Percentiles rank a stretch among this genome's conserved stretches.
Conservation (phyloP, 768 basidiomycete genomes). For the Glaciozyma antarctica region DNA sequence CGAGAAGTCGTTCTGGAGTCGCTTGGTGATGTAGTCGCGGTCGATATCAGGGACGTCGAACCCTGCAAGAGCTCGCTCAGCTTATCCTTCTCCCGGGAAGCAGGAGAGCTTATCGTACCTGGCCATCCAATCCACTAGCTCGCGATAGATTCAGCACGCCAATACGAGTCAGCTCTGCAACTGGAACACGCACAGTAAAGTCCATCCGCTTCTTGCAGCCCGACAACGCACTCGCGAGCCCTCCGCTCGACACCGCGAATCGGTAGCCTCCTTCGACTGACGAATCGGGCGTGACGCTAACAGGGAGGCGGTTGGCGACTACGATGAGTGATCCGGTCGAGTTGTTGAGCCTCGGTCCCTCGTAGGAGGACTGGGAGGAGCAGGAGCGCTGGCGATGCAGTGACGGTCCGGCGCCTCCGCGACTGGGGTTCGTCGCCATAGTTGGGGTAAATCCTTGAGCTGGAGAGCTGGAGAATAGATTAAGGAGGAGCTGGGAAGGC, state of each 20-base stretch:
- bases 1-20: conserved; percentile 86
- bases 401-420: background rate
- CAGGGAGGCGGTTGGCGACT: conserved; percentile 32
- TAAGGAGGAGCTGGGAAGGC: too few relatives aligned
- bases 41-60: conserved; percentile 90
- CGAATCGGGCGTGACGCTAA: conserved; percentile 17
- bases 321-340: conserved; percentile 33
- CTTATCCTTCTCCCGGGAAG: background rate
- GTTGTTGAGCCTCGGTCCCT: conserved; percentile 12
- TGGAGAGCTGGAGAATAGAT: too few relatives aligned
- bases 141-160: background rate
- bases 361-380: conserved; percentile 20
- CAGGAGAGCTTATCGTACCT: conserved; percentile 12
- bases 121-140: conserved; percentile 36
- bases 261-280: conserved; percentile 24
- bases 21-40: conserved; percentile 77
- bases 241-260: conserved; percentile 53
- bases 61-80: conserved; percentile 36
- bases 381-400: conserved; percentile 17
- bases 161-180: background rate
- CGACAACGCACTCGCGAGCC: conserved; percentile 89
- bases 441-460: too few relatives aligned
- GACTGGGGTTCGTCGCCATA: too few relatives aligned
- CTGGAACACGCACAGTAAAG: conserved; percentile 82
- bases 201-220: conserved; percentile 97